Base-by-base conservation (phyloP, 2,329 filamentous ascomycete species). In the Pseudocercospora fuligena region DNA sequence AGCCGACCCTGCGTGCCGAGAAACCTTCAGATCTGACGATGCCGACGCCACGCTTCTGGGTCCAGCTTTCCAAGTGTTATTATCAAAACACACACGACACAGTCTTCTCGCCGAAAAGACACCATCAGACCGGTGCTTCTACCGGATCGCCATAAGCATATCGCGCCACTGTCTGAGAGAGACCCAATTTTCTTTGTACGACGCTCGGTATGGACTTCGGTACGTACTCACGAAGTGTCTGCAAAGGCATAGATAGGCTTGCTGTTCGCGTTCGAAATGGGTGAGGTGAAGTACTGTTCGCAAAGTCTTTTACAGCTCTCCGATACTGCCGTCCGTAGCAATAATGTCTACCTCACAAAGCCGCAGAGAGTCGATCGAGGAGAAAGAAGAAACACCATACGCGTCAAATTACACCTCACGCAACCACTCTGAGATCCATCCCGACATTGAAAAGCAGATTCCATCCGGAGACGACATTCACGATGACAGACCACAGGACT, bases 371-470 rank as follows among this genome's bases (percentile, higher is more conserved):
- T 69, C 66, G 5, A 25, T 65, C 33, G 69, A 70, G 23, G 63
- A 36, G 12, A 54, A 69, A 47, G 56, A 68, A 53, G 57, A 70
- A 12, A 66, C 70, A 40, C 64, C 64, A 19, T 61, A 60, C 40
- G 43, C 43, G 11, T 46, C 43, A 1, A 46, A 46, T 12, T 16
- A 62, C 66, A 4, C 70, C 66, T 21, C 64, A 47, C 23, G 46
- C 67, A 23, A 62, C 68, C 12, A 71, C 65, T n/a, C 36, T 59
- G 7, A 54, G 60, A 47, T 31, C 6, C 31, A 53, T 21, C 12
- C 46, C 51, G 69, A 67, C 27, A 27, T 59, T 19, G 69, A 71
- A 64, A 69, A 71, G 40, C 69, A 66, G 33, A 14, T 29, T 6
- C 31, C 14, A 14, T 3, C 29, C 16, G 8, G 40, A 27, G 12